Evolutionary conservation across 2,329 filamentous ascomycete genomes (phyloP).

Genomic region (Xylariaceae sp.): DNA sequence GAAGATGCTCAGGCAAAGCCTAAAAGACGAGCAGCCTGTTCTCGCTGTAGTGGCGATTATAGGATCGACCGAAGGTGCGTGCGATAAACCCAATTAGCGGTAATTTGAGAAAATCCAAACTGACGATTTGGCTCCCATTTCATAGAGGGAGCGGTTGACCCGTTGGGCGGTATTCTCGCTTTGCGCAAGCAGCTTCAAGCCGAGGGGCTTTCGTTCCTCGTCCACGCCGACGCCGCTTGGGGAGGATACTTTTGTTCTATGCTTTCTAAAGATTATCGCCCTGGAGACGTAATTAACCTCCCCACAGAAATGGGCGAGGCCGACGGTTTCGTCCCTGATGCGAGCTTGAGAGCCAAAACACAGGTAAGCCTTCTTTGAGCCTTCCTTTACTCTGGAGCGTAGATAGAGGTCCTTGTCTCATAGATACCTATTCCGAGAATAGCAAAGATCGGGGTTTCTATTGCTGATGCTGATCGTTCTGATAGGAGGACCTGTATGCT

Average conservation of each 20-base stretch:
- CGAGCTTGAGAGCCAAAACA: slow-evolving; percentile 32
- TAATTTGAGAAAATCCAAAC: neutral
- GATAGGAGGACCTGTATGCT: slow-evolving; percentile 34
- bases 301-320: slow-evolving; percentile 26
- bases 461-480: neutral
- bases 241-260: slow-evolving; percentile 45
- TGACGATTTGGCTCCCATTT: neutral
- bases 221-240: slow-evolving; percentile 46
- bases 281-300: slow-evolving; percentile 26
- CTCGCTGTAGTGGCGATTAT: slow-evolving; percentile 42
- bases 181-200: slow-evolving; percentile 38
- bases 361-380: slow-evolving; percentile 17
- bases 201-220: slow-evolving; percentile 39
- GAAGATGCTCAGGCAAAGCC: slow-evolving; percentile 28
- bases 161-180: slow-evolving; percentile 34
- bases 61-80: slow-evolving; percentile 39
- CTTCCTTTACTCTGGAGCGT: neutral
- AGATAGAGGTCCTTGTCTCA: too few relatives aligned
- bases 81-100: neutral
- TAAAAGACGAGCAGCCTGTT: slow-evolving; percentile 32
- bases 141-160: slow-evolving; percentile 41
- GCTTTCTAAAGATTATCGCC: slow-evolving; percentile 32
- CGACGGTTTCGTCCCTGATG: slow-evolving; percentile 34
- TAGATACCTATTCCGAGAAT: neutral
- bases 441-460: neutral